These are phyloP conservation scores for Tricholoma matsutake DNA, from an alignment of 768 basidiomycete genomes.

Conservation along the genomic window DNA sequence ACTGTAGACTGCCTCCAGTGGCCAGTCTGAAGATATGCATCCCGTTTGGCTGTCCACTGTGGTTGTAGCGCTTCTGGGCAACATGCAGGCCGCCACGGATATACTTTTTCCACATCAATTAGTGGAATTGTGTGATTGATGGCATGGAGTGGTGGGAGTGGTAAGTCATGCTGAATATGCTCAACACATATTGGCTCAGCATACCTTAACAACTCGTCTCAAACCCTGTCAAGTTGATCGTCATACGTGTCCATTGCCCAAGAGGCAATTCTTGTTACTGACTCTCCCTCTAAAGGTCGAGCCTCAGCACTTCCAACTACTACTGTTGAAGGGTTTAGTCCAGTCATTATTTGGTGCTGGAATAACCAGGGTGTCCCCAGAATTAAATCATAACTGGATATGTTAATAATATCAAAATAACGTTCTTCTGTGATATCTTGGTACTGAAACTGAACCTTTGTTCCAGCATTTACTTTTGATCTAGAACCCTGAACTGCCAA, in stretches of 20 bases:
- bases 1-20: conserved; percentile 29
- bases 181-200: conserved; percentile 23
- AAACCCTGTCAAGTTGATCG: conserved; percentile 12
- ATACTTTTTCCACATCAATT: conserved; percentile 19
- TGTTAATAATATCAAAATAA: conserved; percentile 36
- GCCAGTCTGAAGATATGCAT: conserved; percentile 26
- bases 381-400: conserved; percentile 37
- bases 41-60: conserved; percentile 28
- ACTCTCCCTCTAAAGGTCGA: conserved; percentile 17
- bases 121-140: conserved; percentile 43
- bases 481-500: no score
- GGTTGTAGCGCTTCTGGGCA: conserved; percentile 36
- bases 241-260: conserved; percentile 3
- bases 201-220: conserved; percentile 18
- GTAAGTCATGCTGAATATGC: conserved; percentile 21
- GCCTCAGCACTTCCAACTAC: background rate
- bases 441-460: no score
- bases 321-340: conserved; percentile 25
- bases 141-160: conserved; percentile 32
- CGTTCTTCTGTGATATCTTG: conserved; percentile 9
- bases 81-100: conserved; percentile 31
- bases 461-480: no score
- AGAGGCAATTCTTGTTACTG: conserved; percentile 7
- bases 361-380: conserved; percentile 34
- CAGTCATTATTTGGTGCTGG: conserved; percentile 27